Base-by-base conservation (phyloP, 768 basidiomycete genomes). In the Dacryopinax primogenitus region DNA sequence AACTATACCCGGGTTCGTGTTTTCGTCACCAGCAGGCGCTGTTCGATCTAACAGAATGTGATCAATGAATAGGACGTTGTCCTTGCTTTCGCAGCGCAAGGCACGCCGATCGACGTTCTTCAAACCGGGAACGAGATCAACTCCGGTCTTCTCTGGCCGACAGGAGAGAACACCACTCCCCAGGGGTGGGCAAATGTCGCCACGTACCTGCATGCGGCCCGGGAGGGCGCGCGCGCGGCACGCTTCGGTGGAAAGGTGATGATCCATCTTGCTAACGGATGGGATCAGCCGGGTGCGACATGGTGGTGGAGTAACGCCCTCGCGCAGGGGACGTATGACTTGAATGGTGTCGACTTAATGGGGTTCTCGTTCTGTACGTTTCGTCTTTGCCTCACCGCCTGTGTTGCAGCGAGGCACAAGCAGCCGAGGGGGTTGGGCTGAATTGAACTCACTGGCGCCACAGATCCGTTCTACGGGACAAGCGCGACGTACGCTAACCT, bases 91-190 rank as follows among this genome's bases (percentile, higher is more conserved):
- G 69, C 74, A 0, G 75, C 75, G 15, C 81, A 84, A 69, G 84
- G 84, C 32, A 83, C 81, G 0, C 79, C 83, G 0, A 78, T 81
- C 66, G 75, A 78, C 45, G 79, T 83, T 66, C 76, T 85, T 34
- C 76, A 82, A 79, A 79, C 84, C 65, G 84, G 84, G 11, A 85
- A 86, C 68, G 84, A 86, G 72, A 85, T 86, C 69, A 85, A 84
- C 73, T 77, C 82, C 66, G 84, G 84, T 16, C 74, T 86, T 33
- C 78, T 85, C 23, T 85, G 83, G 83, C 84, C 84, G 12, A 76
- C 78, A 30, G 84, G 83, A 41, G 74, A 76, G 33, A 75, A 74
- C 33, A 80, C 78, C 82, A 83, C 23, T 82, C 79, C 67, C 9
- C 26, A 58, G 18, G 51, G 51, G 32, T 58, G 51, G 51, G 51